These are phyloP conservation scores for Penicillium sp. DNA, from an alignment of 2,329 filamentous ascomycete genomes.

Conservation along the genomic window DNA sequence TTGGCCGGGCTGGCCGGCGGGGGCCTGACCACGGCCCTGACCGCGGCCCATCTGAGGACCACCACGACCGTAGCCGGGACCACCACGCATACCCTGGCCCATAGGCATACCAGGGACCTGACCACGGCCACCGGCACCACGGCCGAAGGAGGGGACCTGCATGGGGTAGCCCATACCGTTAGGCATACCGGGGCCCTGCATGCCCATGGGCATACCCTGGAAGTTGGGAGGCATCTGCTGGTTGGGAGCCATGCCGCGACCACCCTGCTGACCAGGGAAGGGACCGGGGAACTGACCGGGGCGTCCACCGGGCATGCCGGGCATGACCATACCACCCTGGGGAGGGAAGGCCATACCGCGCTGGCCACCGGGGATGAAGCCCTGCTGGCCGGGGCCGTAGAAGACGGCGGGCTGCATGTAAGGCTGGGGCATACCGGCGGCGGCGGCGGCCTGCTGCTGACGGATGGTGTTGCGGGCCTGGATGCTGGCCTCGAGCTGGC, in stretches of 20 bases:
- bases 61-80: conserved; percentile 46
- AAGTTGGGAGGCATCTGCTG: conserved; percentile 89
- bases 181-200: conserved; percentile 64
- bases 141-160: conserved; percentile 72
- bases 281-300: conserved; percentile 80
- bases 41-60: conserved; percentile 45
- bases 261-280: conserved; percentile 80
- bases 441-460: conserved; percentile 94
- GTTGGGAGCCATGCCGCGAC: conserved; percentile 76
- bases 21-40: conserved; percentile 44
- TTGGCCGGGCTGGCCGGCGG: conserved; percentile 37
- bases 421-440: conserved; percentile 76
- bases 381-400: conserved; percentile 71
- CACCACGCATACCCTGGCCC: conserved; percentile 52
- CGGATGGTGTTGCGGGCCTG: conserved; percentile 98
- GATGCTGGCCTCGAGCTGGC: conserved; percentile 97
- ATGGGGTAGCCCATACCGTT: conserved; percentile 80
- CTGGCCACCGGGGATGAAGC: conserved; percentile 56
- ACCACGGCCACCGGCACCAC: conserved; percentile 68
- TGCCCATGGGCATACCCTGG: conserved; percentile 64
- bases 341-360: conserved; percentile 63
- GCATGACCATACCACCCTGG: conserved; percentile 55
- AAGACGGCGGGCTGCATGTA: conserved; percentile 91
- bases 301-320: conserved; percentile 74
- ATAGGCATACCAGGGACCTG: conserved; percentile 69